Evolutionary conservation across 495 filamentous ascomycete genomes (phyloP), one percentile per base, ranked within the genome.

Genomic region (Chaetomidium leptoderma): DNA sequence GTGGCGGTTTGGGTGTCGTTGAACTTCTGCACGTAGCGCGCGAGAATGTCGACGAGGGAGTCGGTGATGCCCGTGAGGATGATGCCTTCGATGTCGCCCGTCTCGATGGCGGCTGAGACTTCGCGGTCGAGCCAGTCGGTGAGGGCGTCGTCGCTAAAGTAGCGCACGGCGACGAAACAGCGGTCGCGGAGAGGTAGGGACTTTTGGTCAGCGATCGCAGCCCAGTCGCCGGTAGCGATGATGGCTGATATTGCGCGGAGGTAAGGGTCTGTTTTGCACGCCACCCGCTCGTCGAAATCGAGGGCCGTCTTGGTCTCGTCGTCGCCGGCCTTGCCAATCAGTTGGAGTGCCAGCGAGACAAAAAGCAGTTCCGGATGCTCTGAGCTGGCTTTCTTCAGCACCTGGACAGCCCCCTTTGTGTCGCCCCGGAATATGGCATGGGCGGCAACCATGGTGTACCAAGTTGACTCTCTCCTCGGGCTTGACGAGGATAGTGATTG

Each of bases 201-300:
- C 4, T 78, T 76, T 67, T 97, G 91, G 49, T 89, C 81, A 54
- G 89, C 82, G 21, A 97, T 90, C 11, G 83, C 82, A 27, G 82
- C 76, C 93, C 93, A 97, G 67, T 95, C 83, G 8, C 90, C 90
- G 23, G 87, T 91, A 48, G 89, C 86, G 49, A 97, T 90, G 51
- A 91, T 85, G n/a, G 89, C 86, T n/a, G 96, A 87, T 53, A 98
- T 87, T 0, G 92, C 91, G 49, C 91, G 85, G 10, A 93, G 81
- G 65, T 96, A 97, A 0, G 91, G 90, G 62, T 98, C 93, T 0
- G 76, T 77, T 51, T 74, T 76, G 32, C 75, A 78, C 26, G 75
- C 76, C 11, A 77, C 69, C 13, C 61, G 62, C 27, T 75, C 75
- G 55, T 79, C 75, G 54, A 79, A 78, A 53, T 78, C 73, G 8